Conservation (phyloP, 1,139 yeast genomes). For the Geotrichum reessii region DNA sequence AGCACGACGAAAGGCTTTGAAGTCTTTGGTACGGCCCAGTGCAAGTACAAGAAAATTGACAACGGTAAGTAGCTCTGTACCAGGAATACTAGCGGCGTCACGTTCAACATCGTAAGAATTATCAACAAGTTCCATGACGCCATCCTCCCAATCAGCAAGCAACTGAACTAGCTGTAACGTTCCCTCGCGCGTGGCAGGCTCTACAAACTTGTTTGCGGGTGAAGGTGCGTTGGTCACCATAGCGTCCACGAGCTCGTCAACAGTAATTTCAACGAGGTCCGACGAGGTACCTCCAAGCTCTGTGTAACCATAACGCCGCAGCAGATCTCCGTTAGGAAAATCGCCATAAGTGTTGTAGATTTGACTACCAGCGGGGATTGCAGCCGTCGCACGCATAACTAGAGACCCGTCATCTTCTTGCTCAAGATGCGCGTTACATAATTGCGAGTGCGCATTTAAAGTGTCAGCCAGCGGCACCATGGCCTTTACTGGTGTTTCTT, state of each 20-base stretch:
- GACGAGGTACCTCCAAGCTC: slow-evolving; percentile 67
- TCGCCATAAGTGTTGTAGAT: slow-evolving; percentile 86
- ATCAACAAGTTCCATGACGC: slow-evolving; percentile 30
- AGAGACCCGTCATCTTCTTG: slow-evolving; percentile 36
- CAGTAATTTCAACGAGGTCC: slow-evolving; percentile 71
- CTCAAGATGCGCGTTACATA: slow-evolving; percentile 67
- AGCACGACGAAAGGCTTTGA: slow-evolving; percentile 13
- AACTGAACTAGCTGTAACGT: slow-evolving; percentile 9
- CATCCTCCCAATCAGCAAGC: slow-evolving; percentile 21
- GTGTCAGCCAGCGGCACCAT: slow-evolving; percentile 94
- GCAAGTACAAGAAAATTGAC: slow-evolving; percentile 17
- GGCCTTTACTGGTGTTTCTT: slow-evolving; percentile 54
- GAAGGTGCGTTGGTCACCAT: slow-evolving; percentile 20
- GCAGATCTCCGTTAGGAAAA: slow-evolving; percentile 79
- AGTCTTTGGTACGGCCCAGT: slow-evolving; percentile 16
- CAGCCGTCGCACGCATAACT: slow-evolving; percentile 64
- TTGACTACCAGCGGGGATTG: slow-evolving; percentile 62
- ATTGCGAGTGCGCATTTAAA: slow-evolving; percentile 74
- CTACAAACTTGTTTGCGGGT: slow-evolving; percentile 20
- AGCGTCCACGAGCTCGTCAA: slow-evolving; percentile 23
- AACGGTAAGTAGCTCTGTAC: slow-evolving; percentile 20
- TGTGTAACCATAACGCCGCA: slow-evolving; percentile 87
- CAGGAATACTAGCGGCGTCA: slow-evolving; percentile 26
- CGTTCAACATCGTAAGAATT: slow-evolving; percentile 31
- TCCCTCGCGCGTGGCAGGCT: slow-evolving; percentile 16